phyloP scores from a whole-genome alignment of 148 eudicot genomes.

The Dianthus caryophyllus region DNA sequence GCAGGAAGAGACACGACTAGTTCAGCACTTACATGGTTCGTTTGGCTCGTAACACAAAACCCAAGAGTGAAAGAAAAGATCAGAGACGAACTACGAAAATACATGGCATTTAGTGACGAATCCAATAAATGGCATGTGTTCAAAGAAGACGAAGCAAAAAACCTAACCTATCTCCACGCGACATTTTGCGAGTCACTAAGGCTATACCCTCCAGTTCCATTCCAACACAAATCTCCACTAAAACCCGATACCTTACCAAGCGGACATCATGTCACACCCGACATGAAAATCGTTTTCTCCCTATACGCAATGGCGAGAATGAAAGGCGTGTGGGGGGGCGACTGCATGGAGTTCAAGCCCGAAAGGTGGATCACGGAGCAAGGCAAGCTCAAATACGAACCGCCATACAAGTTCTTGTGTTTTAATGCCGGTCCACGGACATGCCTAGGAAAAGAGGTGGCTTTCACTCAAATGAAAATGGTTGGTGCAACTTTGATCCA shows the following conservation, averaged over 20 bases:
- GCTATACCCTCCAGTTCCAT: constrained; percentile 43
- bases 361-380: constrained; percentile 39
- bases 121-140: constrained; percentile 27
- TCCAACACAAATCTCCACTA: constrained; percentile 37
- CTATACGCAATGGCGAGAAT: constrained; percentile 40
- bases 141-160: constrained; percentile 24
- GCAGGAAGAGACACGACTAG: constrained; percentile 55
- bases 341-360: constrained; percentile 39
- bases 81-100: constrained; percentile 24
- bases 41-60: constrained; percentile 37
- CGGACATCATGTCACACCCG: constrained; percentile 35
- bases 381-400: constrained; percentile 38
- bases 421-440: constrained; percentile 47
- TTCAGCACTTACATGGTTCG: constrained; percentile 43
- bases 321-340: constrained; percentile 38
- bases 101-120: constrained; percentile 12
- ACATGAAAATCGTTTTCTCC: constrained; percentile 30
- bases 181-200: constrained; percentile 37
- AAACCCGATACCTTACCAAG: constrained; percentile 36
- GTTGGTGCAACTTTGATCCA: constrained; percentile 44
- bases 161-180: constrained; percentile 35
- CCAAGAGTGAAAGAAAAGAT: constrained; percentile 33
- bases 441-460: constrained; percentile 42
- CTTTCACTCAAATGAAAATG: constrained; percentile 44
- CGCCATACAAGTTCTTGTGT: constrained; percentile 35